Evolutionary conservation across 202 grass and related monocot genomes (phyloP), one percentile per base, ranked within the genome.

Genomic region (Hordeum pubiflorum): DNA sequence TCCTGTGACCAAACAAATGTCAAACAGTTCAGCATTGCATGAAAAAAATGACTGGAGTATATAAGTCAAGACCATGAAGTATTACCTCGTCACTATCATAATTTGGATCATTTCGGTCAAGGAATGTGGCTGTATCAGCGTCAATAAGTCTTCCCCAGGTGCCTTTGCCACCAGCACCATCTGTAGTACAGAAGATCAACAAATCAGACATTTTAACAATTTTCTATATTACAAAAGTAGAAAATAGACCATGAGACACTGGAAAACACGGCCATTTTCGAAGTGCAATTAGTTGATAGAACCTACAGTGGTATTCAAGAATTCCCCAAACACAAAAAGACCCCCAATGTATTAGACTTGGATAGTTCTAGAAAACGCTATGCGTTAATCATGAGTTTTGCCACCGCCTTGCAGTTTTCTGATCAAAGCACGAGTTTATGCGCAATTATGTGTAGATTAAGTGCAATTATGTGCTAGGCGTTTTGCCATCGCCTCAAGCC

Each of bases 71-170:
- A 80, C 26, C 13, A 78, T 46, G 17, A 65, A 77, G 44, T 41
- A 72, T 87, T 91, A 99, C 96, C 96, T 99, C 96, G 43, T 81
- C 89, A 65, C 96, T 99, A 66, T 95, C 90, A 90, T 99, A 99
- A 74, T 99, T 99, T 86, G 96, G 96, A 81, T 99, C 96, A 83
- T 99, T 99, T 71, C 88, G 88, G 32, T 99, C 96, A 81, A 99
- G 87, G 80, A 79, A 83, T 83, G 89, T 44, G 37, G 81, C 85
- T 77, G 84, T 81, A 71, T 91, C 92, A 14, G 86, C 82, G 66
- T 99, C 96, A 32, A 99, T 88, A 74, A 99, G 85, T 76, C 91
- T 95, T 63, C 96, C 96, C 96, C 96, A 99, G 39, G 89, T 95
- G 61, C 92, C 92, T 90, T 95, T 99, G 69, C 96, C 96, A 72